Base-by-base conservation (phyloP, 2,329 filamentous ascomycete genomes). In the Epichloe scottii region DNA sequence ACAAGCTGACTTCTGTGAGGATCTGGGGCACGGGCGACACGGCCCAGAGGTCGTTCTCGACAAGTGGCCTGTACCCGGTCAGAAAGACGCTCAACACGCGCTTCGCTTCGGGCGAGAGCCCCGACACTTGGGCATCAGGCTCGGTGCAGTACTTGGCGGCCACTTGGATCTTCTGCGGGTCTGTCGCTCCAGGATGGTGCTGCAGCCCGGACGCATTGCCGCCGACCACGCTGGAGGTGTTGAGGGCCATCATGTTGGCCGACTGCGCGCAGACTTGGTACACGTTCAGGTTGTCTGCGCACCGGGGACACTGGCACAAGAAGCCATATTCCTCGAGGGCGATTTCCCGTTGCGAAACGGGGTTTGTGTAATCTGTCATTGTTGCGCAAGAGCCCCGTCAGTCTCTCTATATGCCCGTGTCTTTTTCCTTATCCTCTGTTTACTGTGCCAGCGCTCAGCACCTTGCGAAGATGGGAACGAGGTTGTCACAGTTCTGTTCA, bases 281-380 rank as follows among this genome's bases (percentile, higher is more conserved):
- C 43, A 77, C 68, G 52, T 76, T 73, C 21, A 81, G 63, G 56
- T 81, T 69, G 14, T 71, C 62, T 11, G 58, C 59, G 58, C 78
- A 82, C 34, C 76, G 71, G 12, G 54, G 60, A 52, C 78, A 82
- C 19, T 51, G 54, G 57, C 78, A 82, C 7, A 64, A 57, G 55
- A 82, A 82, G 56, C 73, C 70, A 58, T 81, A 82, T 11, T 69
- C 64, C 23, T 60, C 59, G 5, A 81, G 66, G 0, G 68, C 68
- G 46, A 68, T 56, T 47, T 65, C 68, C 46, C 78, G 70, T 41
- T 66, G 66, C 2, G 63, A 53, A 26, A 68, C 66, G 5, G 74
- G 73, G 44, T 70, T 63, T 3, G 71, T 75, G 54, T 70, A 71
- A 52, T 79, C 77, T 79, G 45, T 2, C 5, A n/a, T 11, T 19